phyloP scores from a whole-genome alignment of 139 green algal species.

The Prasinococcaceae sp. region DNA sequence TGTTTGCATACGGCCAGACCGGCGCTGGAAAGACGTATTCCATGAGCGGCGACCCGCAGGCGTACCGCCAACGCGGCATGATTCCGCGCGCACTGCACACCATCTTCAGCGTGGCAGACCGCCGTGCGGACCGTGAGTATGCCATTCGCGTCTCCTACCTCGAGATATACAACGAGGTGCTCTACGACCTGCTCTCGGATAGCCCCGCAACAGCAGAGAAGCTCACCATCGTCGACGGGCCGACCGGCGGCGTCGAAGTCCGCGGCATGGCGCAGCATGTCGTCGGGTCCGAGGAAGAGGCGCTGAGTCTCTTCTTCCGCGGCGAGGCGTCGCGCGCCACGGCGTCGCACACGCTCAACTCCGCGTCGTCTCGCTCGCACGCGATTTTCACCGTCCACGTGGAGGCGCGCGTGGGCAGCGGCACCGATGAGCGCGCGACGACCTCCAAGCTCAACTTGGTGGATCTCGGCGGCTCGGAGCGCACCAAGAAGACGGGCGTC shows the following conservation, averaged over 20 bases:
- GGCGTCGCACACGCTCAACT: constrained; percentile 45
- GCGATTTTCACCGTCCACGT: constrained; percentile 57
- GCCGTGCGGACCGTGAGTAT: constrained; percentile 36
- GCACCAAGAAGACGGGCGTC: constrained; percentile 57
- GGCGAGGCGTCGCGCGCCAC: constrained; percentile 44
- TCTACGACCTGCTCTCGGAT: constrained; percentile 58
- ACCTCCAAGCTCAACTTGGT: constrained; percentile 39
- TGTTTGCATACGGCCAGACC: constrained; percentile 68
- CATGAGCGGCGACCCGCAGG: constrained; percentile 40
- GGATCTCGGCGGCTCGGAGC: constrained; percentile 63
- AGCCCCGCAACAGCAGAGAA: constrained; percentile 25
- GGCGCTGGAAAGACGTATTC: constrained; percentile 69
- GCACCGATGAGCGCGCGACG: constrained; percentile 39
- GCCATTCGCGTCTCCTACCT: constrained; percentile 54
- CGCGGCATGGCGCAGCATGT: constrained; percentile 34
- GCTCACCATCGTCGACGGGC: constrained; percentile 42
- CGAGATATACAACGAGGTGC: constrained; percentile 62
- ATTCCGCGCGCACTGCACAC: constrained; percentile 51
- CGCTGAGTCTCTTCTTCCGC: constrained; percentile 49
- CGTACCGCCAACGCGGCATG: constrained; percentile 50
- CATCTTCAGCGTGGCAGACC: constrained; percentile 49
- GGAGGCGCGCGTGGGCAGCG: constrained; percentile 13
- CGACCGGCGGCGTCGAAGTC: constrained; percentile 23
- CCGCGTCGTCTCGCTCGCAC: constrained; percentile 38
- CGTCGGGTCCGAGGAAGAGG: constrained; percentile 48